Percentiles rank a stretch among this genome's conserved stretches.
These are phyloP conservation scores for Corylus americana DNA, from an alignment of 306 rosid genomes.

Conservation along the genomic window DNA sequence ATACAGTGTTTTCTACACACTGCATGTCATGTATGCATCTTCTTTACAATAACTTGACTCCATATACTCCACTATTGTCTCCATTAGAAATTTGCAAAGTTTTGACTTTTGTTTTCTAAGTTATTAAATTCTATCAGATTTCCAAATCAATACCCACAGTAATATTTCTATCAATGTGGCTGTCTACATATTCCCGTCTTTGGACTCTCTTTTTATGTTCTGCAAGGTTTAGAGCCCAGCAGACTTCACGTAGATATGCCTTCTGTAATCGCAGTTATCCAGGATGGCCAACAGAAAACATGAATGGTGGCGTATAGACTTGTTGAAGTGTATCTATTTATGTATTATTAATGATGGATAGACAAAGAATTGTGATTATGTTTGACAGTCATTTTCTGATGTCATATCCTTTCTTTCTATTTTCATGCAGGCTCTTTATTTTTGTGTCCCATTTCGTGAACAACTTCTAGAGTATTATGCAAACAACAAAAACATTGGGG, in stretches of 20 bases:
- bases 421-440: constrained; percentile 83
- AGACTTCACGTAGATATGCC: background rate
- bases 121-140: background rate
- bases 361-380: constrained; percentile 4
- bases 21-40: background rate
- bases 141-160: background rate
- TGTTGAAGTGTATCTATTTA: constrained; percentile 7
- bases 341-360: constrained; percentile 4
- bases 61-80: too few species aligned
- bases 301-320: background rate
- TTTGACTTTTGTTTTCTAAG: too few species aligned
- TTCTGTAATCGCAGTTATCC: background rate
- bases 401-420: constrained; percentile 23
- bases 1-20: too few species aligned
- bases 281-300: background rate
- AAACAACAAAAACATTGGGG: constrained; percentile 66
- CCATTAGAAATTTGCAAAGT: background rate
- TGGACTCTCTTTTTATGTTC: background rate
- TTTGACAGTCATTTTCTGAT: constrained; percentile 2
- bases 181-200: constrained; percentile 5
- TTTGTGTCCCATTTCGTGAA: constrained; percentile 98
- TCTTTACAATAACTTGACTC: background rate
- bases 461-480: constrained; percentile 87
- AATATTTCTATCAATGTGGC: background rate
- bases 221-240: background rate